Base-by-base conservation (phyloP, 805 yeast genomes). In the Zygosaccharomyces lentus region DNA sequence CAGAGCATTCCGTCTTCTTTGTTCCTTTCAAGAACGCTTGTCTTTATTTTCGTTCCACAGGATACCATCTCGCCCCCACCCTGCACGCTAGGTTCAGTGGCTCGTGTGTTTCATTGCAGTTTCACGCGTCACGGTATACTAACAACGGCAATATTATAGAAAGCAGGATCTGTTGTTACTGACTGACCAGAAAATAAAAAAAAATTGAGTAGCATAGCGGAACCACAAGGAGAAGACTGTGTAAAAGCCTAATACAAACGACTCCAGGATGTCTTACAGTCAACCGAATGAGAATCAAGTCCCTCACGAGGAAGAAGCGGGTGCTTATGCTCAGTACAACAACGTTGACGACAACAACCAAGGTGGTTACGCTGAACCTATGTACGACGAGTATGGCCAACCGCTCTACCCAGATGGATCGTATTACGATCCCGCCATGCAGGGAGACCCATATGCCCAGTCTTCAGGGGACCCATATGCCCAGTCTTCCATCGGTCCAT, bases 341-440 rank as follows among this genome's bases (percentile, higher is more conserved):
- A n/a, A n/a, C n/a, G n/a, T n/a, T n/a, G n/a, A n/a, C n/a, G n/a
- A n/a, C n/a, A n/a, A n/a, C 31, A 19, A 19, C 31, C 57, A 57
- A 45, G 61, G 56, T 39, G 61, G 56, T 39, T 62, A 52, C 23
- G 51, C 48, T 25, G 58, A 53, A 34, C 57, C 49, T 31, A 41
- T 38, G 47, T 63, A 62, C 41, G 69, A 67, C 41, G 68, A 74
- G 58, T 71, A 70, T 51, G 74, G 68, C 24, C 64, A 69, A 45
- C 73, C 73, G n/a, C 60, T 70, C 41, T 64, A 69, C 44, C 66
- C 68, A 26, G 43, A 53, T 31, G 71, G 68, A 42, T 72, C 70
- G 30, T 56, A 56, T 46, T 64, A 68, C 41, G 70, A 66, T 30
- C 69, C 69, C 45, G 64, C 60, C 46, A 23, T 44, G 43, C 54